These are phyloP conservation scores for Neospermospora avenae DNA, from an alignment of 2,329 filamentous ascomycete genomes.

Conservation along the genomic window DNA sequence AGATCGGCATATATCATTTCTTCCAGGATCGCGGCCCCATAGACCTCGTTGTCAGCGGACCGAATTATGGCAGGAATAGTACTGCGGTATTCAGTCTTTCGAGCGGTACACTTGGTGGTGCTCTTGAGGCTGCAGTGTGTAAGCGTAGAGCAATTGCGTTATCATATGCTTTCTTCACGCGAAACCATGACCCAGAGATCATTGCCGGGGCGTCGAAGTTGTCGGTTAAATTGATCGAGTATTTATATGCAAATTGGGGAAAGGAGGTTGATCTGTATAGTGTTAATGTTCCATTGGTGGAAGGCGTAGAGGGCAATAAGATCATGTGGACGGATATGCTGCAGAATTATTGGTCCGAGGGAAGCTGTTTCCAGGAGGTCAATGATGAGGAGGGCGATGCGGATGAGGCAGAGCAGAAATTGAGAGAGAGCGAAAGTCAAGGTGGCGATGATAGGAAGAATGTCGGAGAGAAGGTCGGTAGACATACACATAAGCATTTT, in stretches of 20 bases:
- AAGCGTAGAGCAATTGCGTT: slow-evolving; percentile 72
- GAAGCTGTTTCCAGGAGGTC: slow-evolving; percentile 82
- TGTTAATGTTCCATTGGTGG: slow-evolving; percentile 84
- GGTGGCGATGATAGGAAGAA: slow-evolving; percentile 34
- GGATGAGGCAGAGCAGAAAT: slow-evolving; percentile 68
- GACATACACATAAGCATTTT: slow-evolving; percentile 80
- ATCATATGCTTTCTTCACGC: slow-evolving; percentile 83
- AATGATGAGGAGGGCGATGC: slow-evolving; percentile 61
- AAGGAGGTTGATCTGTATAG: slow-evolving; percentile 77
- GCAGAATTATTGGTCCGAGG: slow-evolving; percentile 85
- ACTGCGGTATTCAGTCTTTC: slow-evolving; percentile 76
- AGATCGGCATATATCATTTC: slow-evolving; percentile 79
- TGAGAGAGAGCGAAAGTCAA: slow-evolving; percentile 61
- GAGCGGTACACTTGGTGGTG: slow-evolving; percentile 73
- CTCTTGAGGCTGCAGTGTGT: slow-evolving; percentile 73
- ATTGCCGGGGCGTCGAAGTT: slow-evolving; percentile 75
- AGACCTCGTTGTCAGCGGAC: slow-evolving; percentile 74
- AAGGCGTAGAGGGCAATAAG: slow-evolving; percentile 67
- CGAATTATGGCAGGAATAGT: slow-evolving; percentile 81
- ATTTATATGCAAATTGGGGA: slow-evolving; percentile 74
- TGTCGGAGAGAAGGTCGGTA: slow-evolving; percentile 32
- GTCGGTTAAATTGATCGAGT: slow-evolving; percentile 73
- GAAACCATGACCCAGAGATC: slow-evolving; percentile 75
- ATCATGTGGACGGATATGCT: slow-evolving; percentile 82
- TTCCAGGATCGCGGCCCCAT: slow-evolving; percentile 69